Conservation (phyloP, 176 grass and related monocot genomes). For the Ensete glaucum region DNA sequence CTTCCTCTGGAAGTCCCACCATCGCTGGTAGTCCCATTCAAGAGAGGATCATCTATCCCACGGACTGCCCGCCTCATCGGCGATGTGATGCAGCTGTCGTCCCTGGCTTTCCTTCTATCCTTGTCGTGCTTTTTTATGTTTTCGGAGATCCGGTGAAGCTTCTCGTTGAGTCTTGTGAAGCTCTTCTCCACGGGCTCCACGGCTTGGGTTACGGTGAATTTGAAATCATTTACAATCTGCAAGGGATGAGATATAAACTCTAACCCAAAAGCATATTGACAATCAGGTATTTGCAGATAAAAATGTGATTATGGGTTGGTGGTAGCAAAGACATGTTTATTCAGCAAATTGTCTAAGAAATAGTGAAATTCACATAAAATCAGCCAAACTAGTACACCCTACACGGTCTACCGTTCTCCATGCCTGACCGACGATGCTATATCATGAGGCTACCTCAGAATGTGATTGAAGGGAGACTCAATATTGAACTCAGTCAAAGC, state of each 20-base stretch:
- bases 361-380: background rate
- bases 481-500: background rate
- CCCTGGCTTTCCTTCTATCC: constrained; percentile 45
- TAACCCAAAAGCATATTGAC: background rate
- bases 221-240: constrained; percentile 94
- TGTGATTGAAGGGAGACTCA: background rate
- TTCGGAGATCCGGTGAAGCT: constrained; percentile 23
- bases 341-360: background rate
- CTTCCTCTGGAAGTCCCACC: constrained; percentile 49
- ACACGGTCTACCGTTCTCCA: background rate
- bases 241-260: background rate
- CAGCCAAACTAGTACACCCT: background rate
- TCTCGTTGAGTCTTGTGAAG: constrained; percentile 47
- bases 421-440: background rate
- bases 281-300: background rate
- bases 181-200: constrained; percentile 82
- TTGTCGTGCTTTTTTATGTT: constrained; percentile 57
- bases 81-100: constrained; percentile 64
- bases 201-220: constrained; percentile 83
- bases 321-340: too few species aligned
- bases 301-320: too few species aligned
- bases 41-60: constrained; percentile 82
- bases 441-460: background rate
- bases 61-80: constrained; percentile 40
- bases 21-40: constrained; percentile 60